Base-by-base conservation (phyloP, 345 rosid genomes). In the Citropsis articulata region DNA sequence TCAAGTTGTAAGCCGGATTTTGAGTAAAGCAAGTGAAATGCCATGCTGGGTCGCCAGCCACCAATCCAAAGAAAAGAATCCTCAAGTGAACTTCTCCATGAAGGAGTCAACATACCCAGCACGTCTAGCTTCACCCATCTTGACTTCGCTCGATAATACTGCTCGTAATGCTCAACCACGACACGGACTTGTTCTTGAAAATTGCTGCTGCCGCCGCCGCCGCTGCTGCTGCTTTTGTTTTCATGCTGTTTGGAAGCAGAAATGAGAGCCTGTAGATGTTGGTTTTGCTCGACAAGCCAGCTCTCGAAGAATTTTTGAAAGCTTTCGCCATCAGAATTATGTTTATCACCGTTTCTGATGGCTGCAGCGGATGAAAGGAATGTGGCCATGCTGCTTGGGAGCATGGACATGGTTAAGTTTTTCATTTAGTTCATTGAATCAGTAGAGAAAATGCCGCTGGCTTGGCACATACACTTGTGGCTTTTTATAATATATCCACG, bases 1-100 rank as follows among this genome's bases (percentile, higher is more conserved):
- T 86, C 86, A 2, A 88, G 75, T 57, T 88, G 90, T 38, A 81
- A 31, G n/a, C 89, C 86, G 5, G 88, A 85, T 57, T 84, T 83
- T 9, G 89, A 88, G 83, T 86, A 85, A 67, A 90, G 83, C 74
- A 90, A 76, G 78, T 88, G 90, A 70, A 88, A 85, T 33, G 91
- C 88, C 85, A 72, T 81, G 80, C 75, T 77, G 12, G 90, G 91
- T 25, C 88, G 77, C 93, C 93, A 90, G n/a, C 87, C 90, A 0
- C 87, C 89, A 7, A 86, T 83, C 90, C 92, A 89, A 3, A 86
- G 85, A 65, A 87, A 86, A 6, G 89, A 86, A 4, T 80, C 83
- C 83, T 90, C 90, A 1, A 90, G 78, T 2, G 72, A 60, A 77
- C 85, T 90, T 38, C 56, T 78, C 93, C 93, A 86, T 13, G 86